Evolutionary conservation across 306 rosid species (phyloP), one percentile per base, ranked within the genome.

Genomic region (Sicyos edulis): DNA sequence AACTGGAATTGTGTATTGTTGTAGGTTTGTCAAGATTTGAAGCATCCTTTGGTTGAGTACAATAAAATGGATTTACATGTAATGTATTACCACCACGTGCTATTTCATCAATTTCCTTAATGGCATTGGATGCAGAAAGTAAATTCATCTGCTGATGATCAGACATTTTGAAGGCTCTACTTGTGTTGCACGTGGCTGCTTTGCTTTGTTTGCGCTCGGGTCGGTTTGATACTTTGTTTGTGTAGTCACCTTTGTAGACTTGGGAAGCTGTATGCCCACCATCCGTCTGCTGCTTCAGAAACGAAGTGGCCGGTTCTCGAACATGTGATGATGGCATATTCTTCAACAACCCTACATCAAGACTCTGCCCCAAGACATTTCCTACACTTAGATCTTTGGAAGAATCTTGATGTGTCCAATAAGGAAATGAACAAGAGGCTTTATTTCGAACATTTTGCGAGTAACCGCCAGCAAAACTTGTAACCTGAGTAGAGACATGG

Each of bases 11-110:
- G 34, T 44, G 32, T 54, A 54, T 0, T 34, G 75, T 7, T 0
- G 59, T 5, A 2, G 63, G 64, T 52, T 78, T 83, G 13, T 70
- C 54, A 7, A 22, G 75, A 45, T 80, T 34, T 37, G 78, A 55
- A 29, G 66, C 80, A 22, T 81, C 75, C n/a, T 80, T 71, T 15
- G 37, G 76, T 70, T 54, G 80, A 63, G 78, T 77, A 81, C 64
- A 50, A 60, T 74, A 73, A 58, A 75, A 49, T 32, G 82, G 32
- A 72, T 73, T 75, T 3, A 26, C 72, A 58, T 45, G 34, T 61
- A 49, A 51, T 54, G 83, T 20, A 79, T 72, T 76, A 51, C 60
- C 72, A 62, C 60, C 29, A n/a, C n/a, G n/a, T 57, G 5, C 37
- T 5, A 32, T 32, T 32, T 32, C 37, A 32, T 32, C 4, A 32